Conservation (phyloP, 1,284 basidiomycete species). For the Rugosomyces carneus region DNA sequence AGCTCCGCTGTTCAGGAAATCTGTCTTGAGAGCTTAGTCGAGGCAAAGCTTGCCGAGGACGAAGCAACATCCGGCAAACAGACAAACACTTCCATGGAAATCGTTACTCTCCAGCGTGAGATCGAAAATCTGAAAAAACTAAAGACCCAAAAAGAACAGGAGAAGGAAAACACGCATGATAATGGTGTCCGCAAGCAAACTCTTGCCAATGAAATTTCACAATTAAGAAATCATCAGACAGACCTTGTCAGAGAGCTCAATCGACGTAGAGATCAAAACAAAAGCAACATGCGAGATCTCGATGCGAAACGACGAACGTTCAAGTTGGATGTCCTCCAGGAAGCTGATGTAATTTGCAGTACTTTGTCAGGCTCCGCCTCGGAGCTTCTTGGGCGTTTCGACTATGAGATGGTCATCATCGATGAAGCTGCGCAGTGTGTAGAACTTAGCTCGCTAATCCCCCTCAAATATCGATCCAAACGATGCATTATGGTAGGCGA, state of each 20-base stretch:
- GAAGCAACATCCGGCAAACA: constrained; percentile 39
- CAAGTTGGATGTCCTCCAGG: constrained; percentile 71
- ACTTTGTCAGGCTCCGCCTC: constrained; percentile 94
- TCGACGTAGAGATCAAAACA: constrained; percentile 75
- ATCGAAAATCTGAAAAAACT: constrained; percentile 61
- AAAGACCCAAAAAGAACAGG: constrained; percentile 59
- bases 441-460: constrained; percentile 95
- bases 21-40: constrained; percentile 82
- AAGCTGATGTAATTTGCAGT: constrained; percentile 91
- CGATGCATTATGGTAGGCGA: constrained; percentile 97
- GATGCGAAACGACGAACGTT: constrained; percentile 75
- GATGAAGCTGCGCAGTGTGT: constrained; percentile 98
- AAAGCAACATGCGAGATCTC: constrained; percentile 65
- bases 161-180: constrained; percentile 47
- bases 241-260: constrained; percentile 68
- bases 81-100: constrained; percentile 50
- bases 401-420: constrained; percentile 96
- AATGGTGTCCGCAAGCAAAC: constrained; percentile 42
- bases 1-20: constrained; percentile 83
- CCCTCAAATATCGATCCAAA: constrained; percentile 82
- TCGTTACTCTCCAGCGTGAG: constrained; percentile 57
- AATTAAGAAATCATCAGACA: constrained; percentile 60
- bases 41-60: constrained; percentile 60
- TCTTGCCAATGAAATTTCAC: constrained; percentile 65
- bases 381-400: constrained; percentile 77